Conservation (phyloP, 2,329 filamentous ascomycete genomes). For the Tetracladium maxilliforme region DNA sequence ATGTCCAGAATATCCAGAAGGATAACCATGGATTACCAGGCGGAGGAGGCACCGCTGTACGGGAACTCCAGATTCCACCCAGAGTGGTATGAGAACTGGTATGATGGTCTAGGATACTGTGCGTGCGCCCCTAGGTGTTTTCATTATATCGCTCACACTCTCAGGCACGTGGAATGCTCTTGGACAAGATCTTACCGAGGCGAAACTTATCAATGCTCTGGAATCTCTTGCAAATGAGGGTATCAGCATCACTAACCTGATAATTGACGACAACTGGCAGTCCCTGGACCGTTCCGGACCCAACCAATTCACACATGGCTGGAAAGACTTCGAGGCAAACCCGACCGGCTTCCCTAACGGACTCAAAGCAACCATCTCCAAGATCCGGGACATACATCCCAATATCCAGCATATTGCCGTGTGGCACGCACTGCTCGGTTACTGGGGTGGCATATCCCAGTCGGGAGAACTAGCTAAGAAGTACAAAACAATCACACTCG, state of each 20-base stretch:
- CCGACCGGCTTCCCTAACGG: conserved; percentile 65
- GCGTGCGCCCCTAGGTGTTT: neutral
- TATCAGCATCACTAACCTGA: conserved; percentile 71
- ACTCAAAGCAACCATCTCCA: conserved; percentile 52
- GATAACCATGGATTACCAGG: conserved; percentile 29
- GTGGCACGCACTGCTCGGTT: conserved; percentile 81
- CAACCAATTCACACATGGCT: conserved; percentile 44
- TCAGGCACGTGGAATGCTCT: conserved; percentile 82
- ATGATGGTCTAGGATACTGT: conserved; percentile 87
- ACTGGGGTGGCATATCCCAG: conserved; percentile 81
- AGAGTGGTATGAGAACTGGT: conserved; percentile 75
- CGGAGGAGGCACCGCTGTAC: too few species aligned
- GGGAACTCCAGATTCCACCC: too few species aligned
- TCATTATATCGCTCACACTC: conserved; percentile 1
- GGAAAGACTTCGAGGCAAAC: conserved; percentile 80
- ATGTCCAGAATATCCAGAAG: conserved; percentile 30
- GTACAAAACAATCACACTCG: conserved; percentile 59
- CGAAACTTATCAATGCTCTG: conserved; percentile 65
- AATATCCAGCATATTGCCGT: conserved; percentile 75
- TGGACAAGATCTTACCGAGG: conserved; percentile 67
- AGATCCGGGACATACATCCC: conserved; percentile 54
- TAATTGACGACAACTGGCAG: conserved; percentile 98
- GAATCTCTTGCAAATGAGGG: conserved; percentile 53
- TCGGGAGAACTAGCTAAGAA: conserved; percentile 56
- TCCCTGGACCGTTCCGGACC: conserved; percentile 41